Percentiles rank a stretch among this genome's conserved stretches.
Evolutionary conservation across 768 basidiomycete species (phyloP).

Genomic region (Crepidotus variabilis): DNA sequence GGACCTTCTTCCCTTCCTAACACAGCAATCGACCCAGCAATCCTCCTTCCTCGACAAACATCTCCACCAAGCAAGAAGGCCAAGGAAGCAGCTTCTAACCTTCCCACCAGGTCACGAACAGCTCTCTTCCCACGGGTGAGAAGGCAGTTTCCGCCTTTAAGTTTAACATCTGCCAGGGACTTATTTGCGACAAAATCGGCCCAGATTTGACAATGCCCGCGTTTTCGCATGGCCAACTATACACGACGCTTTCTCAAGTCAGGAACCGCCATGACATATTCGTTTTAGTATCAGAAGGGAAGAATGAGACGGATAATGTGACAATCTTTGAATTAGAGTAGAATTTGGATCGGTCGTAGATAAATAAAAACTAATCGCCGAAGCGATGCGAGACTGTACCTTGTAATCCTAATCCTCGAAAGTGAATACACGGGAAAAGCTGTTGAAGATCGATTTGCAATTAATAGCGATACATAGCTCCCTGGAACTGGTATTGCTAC

Average conservation of each 20-base stretch:
- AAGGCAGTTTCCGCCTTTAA: constrained; percentile 37
- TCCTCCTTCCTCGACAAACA: no score
- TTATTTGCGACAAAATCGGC: constrained; percentile 33
- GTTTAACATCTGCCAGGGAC: constrained; percentile 39
- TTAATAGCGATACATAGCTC: no score
- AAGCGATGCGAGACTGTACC: background rate
- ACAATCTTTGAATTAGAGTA: constrained; percentile 9
- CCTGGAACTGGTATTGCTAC: no score
- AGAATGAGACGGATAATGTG: constrained; percentile 8
- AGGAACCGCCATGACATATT: constrained; percentile 6
- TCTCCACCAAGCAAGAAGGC: no score
- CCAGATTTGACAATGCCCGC: constrained; percentile 32
- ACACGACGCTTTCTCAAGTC: constrained; percentile 17
- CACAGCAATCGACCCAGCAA: no score
- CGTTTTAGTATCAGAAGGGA: background rate
- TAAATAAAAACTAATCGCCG: background rate
- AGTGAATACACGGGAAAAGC: no score
- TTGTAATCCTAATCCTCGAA: background rate
- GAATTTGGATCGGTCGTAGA: no score
- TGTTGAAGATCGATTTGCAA: no score
- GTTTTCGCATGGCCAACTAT: constrained; percentile 34
- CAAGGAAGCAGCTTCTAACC: no score
- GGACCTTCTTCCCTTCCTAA: no score
- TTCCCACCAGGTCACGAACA: no score
- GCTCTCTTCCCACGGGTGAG: constrained; percentile 26